These are phyloP conservation scores for Fraxinus baroniana DNA, from an alignment of 305 asterid genomes.

Conservation along the genomic window DNA sequence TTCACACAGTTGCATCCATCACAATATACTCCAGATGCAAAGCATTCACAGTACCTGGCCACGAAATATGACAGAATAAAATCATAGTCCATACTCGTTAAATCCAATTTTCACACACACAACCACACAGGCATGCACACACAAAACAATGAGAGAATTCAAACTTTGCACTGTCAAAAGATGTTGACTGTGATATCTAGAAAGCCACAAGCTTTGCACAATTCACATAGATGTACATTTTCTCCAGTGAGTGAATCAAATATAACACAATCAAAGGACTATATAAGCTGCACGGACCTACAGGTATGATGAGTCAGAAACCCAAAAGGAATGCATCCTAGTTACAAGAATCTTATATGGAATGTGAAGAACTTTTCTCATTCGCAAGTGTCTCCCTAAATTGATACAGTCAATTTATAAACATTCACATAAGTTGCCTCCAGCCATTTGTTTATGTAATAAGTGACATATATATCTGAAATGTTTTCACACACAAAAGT, in stretches of 20 bases:
- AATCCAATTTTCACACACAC: neutral
- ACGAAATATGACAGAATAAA: slow-evolving; percentile 25
- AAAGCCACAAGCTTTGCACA: slow-evolving; percentile 7
- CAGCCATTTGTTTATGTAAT: slow-evolving; percentile 3
- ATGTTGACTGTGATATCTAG: neutral
- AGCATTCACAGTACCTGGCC: slow-evolving; percentile 91
- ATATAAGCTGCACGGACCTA: neutral
- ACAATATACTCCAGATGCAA: slow-evolving; percentile 90
- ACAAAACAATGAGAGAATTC: neutral
- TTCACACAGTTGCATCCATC: slow-evolving; percentile 93
- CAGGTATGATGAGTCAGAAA: neutral
- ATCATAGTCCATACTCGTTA: slow-evolving; percentile 10
- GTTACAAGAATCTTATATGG: neutral
- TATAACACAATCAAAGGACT: slow-evolving; percentile 1
- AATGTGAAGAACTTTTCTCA: neutral
- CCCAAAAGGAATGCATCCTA: neutral
- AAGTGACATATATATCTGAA: neutral
- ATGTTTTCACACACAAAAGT: neutral
- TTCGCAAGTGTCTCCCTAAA: neutral
- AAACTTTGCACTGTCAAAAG: neutral
- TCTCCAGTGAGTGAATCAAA: neutral
- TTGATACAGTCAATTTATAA: neutral
- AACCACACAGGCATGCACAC: neutral
- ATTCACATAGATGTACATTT: slow-evolving; percentile 1
- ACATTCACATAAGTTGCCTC: neutral